Conservation (phyloP, 345 rosid species). For the Eucalyptus sp. region DNA sequence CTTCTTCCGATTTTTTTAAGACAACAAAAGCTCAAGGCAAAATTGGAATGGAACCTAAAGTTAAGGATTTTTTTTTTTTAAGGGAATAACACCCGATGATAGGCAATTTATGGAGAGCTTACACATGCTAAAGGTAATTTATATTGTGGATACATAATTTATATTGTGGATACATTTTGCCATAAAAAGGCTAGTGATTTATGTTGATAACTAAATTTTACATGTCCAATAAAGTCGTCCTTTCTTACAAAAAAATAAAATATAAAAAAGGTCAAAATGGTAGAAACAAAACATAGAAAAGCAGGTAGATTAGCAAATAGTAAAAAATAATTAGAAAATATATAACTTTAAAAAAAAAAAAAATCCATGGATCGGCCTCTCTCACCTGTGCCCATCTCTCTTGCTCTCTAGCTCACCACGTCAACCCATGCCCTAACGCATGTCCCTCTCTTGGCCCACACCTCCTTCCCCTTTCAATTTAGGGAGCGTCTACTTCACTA, state of each 20-base stretch:
- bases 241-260: background rate
- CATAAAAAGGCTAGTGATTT: background rate
- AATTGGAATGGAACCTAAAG: background rate
- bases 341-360: no score
- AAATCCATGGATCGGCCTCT: background rate
- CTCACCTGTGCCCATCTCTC: background rate
- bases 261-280: background rate
- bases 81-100: background rate
- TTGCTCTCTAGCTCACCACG: background rate
- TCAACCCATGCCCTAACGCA: background rate
- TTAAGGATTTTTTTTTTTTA: background rate
- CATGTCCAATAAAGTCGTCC: accelerated
- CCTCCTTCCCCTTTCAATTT: background rate
- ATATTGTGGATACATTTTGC: background rate
- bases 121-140: background rate
- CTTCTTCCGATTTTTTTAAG: no score
- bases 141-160: background rate
- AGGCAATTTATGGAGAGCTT: background rate
- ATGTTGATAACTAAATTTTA: background rate
- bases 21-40: background rate
- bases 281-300: background rate
- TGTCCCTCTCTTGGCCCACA: accelerated
- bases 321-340: no score
- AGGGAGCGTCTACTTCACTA: background rate
- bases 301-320: background rate